Evolutionary conservation across 1,284 basidiomycete species (phyloP), one percentile per base, ranked within the genome.

Genomic region (Pyrrhoderma noxium): DNA sequence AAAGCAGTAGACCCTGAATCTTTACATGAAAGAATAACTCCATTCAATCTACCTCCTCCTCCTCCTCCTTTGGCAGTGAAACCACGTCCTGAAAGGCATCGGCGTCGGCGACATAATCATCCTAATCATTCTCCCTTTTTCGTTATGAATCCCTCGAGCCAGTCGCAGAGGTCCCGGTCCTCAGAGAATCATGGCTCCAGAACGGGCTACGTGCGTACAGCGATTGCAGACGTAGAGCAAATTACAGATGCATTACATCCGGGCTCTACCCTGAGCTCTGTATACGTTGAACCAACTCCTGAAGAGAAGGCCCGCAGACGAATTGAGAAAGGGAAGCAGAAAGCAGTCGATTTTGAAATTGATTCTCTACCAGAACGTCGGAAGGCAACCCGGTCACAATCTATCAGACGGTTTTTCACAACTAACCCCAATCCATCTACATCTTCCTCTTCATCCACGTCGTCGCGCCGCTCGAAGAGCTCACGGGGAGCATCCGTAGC

Each of bases 361-460:
- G 51, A 52, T 9, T 44, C 51, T 7, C 9, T 8, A 3, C 8
- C 16, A 16, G 9, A 23, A 21, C 27, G 36, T 23, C 38, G 27
- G 21, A 27, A 27, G 25, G 34, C 42, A n/a, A 27, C 19, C 9
- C 51, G 51, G 14, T n/a, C 18, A 18, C 22, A 34, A 13, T 52
- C 51, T 4, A 25, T 52, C 9, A 37, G 45, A 13, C 51, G 51
- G 22, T 52, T 52, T 27, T 52, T 52, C 27, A 52, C 51, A 2
- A 52, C 50, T 2, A 51, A 51, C 25, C 50, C 50, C 9, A 51
- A 40, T 31, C 50, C 51, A 14, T 47, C 51, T 14, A 23, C 51
- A 2, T 41, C 51, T 3, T 52, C 51, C 7, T 52, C 51, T 8
- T 52, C 51, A 16, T 39, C 45, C 1, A 8, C 38, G 13, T 52